Base-by-base conservation (phyloP, 2,329 filamentous ascomycete genomes). In the Tothia fuscella region DNA sequence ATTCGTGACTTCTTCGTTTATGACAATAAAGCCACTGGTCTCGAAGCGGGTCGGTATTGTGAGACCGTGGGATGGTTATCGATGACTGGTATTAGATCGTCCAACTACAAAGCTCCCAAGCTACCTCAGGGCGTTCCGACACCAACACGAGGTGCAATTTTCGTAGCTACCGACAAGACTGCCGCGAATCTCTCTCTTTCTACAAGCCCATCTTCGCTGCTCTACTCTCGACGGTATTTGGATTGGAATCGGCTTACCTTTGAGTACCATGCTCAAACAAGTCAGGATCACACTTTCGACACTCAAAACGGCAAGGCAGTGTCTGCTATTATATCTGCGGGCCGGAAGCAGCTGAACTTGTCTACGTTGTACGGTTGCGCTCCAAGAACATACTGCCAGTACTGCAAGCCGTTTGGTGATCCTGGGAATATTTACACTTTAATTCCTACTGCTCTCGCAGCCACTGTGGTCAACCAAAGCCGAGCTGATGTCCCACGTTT, bases 171-270 rank as follows among this genome's bases (percentile, higher is more conserved):
- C 14, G 67, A 65, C 2, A 56, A 50, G 14, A 46, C 47, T 17
- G 48, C 43, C 36, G 48, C 59, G 7, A 61, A 56, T 2, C 56
- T 66, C 5, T 52, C 56, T 1, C 51, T 46, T 1, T 59, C 57
- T n/a, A 55, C 50, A 6, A 53, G 50, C 9, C 48, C 52, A 2
- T 57, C 57, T n/a, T 44, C 60, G 60, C 31, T 62, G 10, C 44
- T 41, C 6, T 78, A 72, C 51, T 69, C 71, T 3, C 70, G 78
- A 6, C 68, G 77, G 19, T 82, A 80, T 51, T 64, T 82, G 7
- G 78, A 82, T 58, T 82, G 76, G 71, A 82, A 81, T 55, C 68
- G 75, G 4, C 61, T 67, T n/a, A 78, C 75, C 0, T 80, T 82
- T 50, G 66, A 71, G 44, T 80, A 76, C 51, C 78, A 82, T 52